Percentiles rank a stretch among this genome's conserved stretches.
phyloP scores from a whole-genome alignment of 176 grass and related monocot species.

The Sorghum bicolor region Sorghum_bicolor_NCBIv3 NC_012878.2:51913501-51914000 shows the following conservation, averaged over 20 bases:
- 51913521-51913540: constrained; percentile 59
- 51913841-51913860: constrained; percentile 41
- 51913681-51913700: no score
- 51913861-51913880: constrained; percentile 14
- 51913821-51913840: constrained; percentile 7
- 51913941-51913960: not conserved
- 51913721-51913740: not conserved
- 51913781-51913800: constrained; percentile 40
- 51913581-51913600: not conserved
- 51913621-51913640: not conserved
- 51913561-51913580: not conserved
- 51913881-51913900: not conserved
- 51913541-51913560: constrained; percentile 49
- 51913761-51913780: constrained; percentile 51
- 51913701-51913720: not conserved
- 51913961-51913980: not conserved
- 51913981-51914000: constrained; percentile 11
- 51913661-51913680: no score
- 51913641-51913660: not conserved
- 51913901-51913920: no score
- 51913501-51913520: constrained; percentile 73
- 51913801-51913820: constrained; percentile 25
- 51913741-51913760: not conserved
- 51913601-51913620: not conserved
- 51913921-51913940: not conserved